Evolutionary conservation across 1,284 basidiomycete genomes (phyloP).

Genomic region (Rhodotorula sp.): DNA sequence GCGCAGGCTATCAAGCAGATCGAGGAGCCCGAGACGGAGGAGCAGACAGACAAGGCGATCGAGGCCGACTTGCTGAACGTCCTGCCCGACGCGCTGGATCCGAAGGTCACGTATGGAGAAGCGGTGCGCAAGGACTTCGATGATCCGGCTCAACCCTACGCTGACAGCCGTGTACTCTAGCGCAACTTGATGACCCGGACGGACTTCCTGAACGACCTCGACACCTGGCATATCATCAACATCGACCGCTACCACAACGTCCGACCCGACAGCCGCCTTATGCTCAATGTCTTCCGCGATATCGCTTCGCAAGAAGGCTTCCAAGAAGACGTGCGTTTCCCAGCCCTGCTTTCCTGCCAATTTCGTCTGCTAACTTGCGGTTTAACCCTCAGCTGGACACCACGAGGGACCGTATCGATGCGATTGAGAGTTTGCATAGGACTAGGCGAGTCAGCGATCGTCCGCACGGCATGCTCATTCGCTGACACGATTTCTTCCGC

Average conservation of each 20-base stretch:
- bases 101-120: constrained; percentile 28
- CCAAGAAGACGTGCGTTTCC: constrained; percentile 33
- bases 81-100: constrained; percentile 26
- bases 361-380: background rate
- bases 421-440: constrained; percentile 42
- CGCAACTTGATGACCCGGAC: constrained; percentile 39
- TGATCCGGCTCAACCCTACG: too few relatives aligned
- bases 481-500: background rate
- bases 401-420: constrained; percentile 40
- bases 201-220: constrained; percentile 18
- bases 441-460: constrained; percentile 19
- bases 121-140: constrained; percentile 16
- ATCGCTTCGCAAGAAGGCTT: constrained; percentile 40
- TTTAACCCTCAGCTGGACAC: constrained; percentile 29
- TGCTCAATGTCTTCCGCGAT: constrained; percentile 40
- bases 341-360: background rate
- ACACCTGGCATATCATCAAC: constrained; percentile 36
- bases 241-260: constrained; percentile 37
- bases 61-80: constrained; percentile 31
- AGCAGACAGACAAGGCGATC: constrained; percentile 8
- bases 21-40: constrained; percentile 2
- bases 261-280: constrained; percentile 40
- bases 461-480: too few relatives aligned
- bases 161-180: background rate
- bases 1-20: background rate